Evolutionary conservation across 2,329 filamentous ascomycete genomes (phyloP), one percentile per base, ranked within the genome.

Genomic region (Epichloe uncinata): DNA sequence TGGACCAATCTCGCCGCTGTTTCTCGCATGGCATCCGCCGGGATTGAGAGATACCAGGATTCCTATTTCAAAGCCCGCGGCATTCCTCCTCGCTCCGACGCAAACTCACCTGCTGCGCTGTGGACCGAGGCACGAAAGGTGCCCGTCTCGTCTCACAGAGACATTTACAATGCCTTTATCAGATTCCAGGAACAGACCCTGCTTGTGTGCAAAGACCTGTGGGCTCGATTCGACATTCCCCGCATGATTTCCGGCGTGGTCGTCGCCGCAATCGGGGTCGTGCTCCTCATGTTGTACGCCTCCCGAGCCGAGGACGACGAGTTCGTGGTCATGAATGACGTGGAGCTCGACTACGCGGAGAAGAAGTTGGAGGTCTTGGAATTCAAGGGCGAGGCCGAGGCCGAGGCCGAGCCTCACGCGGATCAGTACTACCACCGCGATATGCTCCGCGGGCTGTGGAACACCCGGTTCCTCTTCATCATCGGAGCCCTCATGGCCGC

Each of bases 171-270:
- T 2, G 77, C 82, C 0, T 91, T 87, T 60, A 70, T 75, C 15
- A 72, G 74, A 11, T 97, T 95, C 62, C 89, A 96, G 63, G 72
- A 73, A 33, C 80, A 87, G 61, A 95, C 85, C 0, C 72, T 98
- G 42, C 73, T 73, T 30, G 75, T 91, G 12, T 97, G 87, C 70
- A 86, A 89, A 62, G 77, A 75, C 38, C 71, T 97, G 15, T 98
- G 93, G 93, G 89, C 93, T 20, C 81, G 86, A 36, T 98, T 98
- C 58, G 88, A 98, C 63, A 73, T 95, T 18, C 75, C 80, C 2
- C 86, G 84, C 63, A 98, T 98, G 89, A 61, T 84, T 13, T 74
- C 85, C 54, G 93, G 93, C 44, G 81, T 97, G 37, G 63, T 66
- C 0, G 77, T 95, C 48, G 78, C 94, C 54, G 73, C 79, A 3